Conservation (phyloP, 306 rosid genomes). For the Cicer chorassanicum region DNA sequence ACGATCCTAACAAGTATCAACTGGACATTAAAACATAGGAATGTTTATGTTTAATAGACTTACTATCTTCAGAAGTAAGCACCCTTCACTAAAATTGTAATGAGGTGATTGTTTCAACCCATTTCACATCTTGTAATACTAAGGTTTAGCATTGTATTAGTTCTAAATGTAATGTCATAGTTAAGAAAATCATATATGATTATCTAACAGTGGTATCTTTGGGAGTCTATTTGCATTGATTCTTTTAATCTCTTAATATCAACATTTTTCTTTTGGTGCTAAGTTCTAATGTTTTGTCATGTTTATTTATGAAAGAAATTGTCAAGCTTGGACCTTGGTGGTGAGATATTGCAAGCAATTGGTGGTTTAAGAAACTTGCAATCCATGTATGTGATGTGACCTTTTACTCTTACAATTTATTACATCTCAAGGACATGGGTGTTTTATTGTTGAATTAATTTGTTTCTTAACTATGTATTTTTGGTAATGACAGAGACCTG, state of each 20-base stretch:
- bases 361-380: slow-evolving; percentile 70
- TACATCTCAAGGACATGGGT: too few species aligned
- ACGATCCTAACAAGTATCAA: too few species aligned
- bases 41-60: slow-evolving; percentile 13
- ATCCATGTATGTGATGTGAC: slow-evolving; percentile 58
- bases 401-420: neutral
- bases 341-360: slow-evolving; percentile 85
- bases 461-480: slow-evolving; percentile 5
- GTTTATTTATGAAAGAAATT: slow-evolving; percentile 61
- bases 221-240: slow-evolving; percentile 49
- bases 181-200: too few species aligned
- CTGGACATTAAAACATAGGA: too few species aligned
- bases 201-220: slow-evolving; percentile 65
- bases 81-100: too few species aligned
- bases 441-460: neutral
- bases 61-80: too few species aligned
- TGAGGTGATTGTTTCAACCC: too few species aligned
- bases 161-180: too few species aligned
- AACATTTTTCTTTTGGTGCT: neutral
- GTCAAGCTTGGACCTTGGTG: slow-evolving; percentile 76
- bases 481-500: slow-evolving; percentile 51
- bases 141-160: too few species aligned
- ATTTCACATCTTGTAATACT: too few species aligned
- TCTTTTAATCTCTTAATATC: neutral
- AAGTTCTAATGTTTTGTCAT: neutral